Evolutionary conservation across 1,284 basidiomycete species (phyloP).

Genomic region (Megacollybia platyphylla): DNA sequence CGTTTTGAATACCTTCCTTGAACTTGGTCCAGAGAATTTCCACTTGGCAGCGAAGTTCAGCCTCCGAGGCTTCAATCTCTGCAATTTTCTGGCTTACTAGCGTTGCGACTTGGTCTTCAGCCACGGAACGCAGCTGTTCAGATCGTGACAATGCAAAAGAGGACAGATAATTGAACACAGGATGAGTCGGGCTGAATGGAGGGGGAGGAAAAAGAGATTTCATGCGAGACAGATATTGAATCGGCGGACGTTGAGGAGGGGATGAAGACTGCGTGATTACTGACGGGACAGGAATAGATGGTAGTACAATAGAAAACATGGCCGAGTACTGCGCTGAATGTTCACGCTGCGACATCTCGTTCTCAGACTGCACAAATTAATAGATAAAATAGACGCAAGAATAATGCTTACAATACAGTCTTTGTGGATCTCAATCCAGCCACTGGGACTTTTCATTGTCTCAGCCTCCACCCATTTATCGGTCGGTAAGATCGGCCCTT

Average conservation of each 20-base stretch:
- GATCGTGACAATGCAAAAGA: conserved; percentile 44
- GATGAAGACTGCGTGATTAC: conserved; percentile 11
- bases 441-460: conserved; percentile 48
- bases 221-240: conserved; percentile 27
- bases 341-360: conserved; percentile 28
- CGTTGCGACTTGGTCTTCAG: conserved; percentile 45
- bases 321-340: conserved; percentile 37
- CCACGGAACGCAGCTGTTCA: conserved; percentile 35
- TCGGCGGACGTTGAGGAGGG: conserved; percentile 17
- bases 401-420: conserved; percentile 46
- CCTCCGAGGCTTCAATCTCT: conserved; percentile 45
- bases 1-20: conserved; percentile 32
- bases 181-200: conserved; percentile 65
- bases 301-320: conserved; percentile 40
- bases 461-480: conserved; percentile 68
- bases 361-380: conserved; percentile 27
- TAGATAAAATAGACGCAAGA: background rate
- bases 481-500: conserved; percentile 55
- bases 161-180: conserved; percentile 54
- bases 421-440: conserved; percentile 63
- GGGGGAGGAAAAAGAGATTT: conserved; percentile 57
- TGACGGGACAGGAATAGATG: conserved; percentile 17
- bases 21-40: conserved; percentile 53
- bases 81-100: conserved; percentile 43
- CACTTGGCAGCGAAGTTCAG: conserved; percentile 41